Evolutionary conservation across 2,329 filamentous ascomycete genomes (phyloP).

Genomic region (Botrytis paeoniae): DNA sequence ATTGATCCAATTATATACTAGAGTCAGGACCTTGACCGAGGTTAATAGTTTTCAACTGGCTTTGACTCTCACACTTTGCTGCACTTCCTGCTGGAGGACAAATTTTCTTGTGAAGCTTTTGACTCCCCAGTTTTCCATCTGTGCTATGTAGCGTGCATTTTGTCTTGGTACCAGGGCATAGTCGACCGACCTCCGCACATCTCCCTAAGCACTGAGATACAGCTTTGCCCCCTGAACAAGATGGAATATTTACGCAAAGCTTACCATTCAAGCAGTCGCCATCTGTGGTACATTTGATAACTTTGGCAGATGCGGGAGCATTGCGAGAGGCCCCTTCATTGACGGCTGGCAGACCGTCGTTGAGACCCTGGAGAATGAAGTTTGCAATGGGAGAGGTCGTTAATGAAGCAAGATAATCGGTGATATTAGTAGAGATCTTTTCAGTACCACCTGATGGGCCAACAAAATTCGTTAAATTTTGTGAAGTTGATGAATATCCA

Average conservation of each 20-base stretch:
- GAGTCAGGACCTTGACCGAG: constrained; percentile 13
- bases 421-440: constrained; percentile 7
- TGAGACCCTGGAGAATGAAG: constrained; percentile 11
- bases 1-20: neutral
- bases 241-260: neutral
- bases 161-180: neutral
- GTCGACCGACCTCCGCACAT: neutral
- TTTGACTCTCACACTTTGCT: neutral
- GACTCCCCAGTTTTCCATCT: neutral
- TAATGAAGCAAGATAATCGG: constrained; percentile 7
- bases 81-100: constrained; percentile 14
- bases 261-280: neutral
- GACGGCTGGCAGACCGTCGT: neutral
- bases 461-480: constrained; percentile 7
- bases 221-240: neutral
- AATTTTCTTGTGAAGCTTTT: neutral
- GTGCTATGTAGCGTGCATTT: neutral
- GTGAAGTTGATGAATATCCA: constrained; percentile 17
- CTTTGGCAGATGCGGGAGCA: neutral
- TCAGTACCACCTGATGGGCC: neutral
- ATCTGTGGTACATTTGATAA: constrained; percentile 3
- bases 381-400: constrained; percentile 16
- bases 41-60: neutral
- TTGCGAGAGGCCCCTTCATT: constrained; percentile 1
- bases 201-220: constrained; percentile 9